These are phyloP conservation scores for Jaenimonas drosophilae DNA, from an alignment of 208 protist genomes.

Conservation along the genomic window DNA sequence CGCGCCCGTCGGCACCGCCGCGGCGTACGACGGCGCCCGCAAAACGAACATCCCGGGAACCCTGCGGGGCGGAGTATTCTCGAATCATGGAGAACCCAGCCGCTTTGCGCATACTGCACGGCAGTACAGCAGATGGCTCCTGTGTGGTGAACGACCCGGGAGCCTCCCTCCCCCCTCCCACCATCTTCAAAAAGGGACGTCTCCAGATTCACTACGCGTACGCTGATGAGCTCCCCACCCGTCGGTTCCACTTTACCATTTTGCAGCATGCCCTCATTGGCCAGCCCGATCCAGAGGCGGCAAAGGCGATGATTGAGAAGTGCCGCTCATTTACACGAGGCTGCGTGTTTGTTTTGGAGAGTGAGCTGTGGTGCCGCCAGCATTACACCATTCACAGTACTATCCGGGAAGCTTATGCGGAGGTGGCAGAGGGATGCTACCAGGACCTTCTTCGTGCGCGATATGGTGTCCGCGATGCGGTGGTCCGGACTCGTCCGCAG, in stretches of 20 bases:
- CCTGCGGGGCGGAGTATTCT: neutral
- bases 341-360: conserved; percentile 52
- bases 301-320: conserved; percentile 11
- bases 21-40: neutral
- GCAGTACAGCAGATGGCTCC: too few relatives aligned
- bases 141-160: too few relatives aligned
- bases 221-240: conserved; percentile 6
- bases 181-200: neutral
- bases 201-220: conserved; percentile 10
- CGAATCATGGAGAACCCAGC: conserved; percentile 19
- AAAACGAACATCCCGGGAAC: neutral
- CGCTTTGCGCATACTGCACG: conserved; percentile 9
- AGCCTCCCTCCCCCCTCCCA: neutral
- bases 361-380: conserved; percentile 50
- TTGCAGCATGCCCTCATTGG: conserved; percentile 53
- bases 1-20: neutral
- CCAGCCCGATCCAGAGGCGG: conserved; percentile 14
- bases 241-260: conserved; percentile 51
- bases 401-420: conserved; percentile 28
- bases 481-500: conserved; percentile 29
- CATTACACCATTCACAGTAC: conserved; percentile 34
- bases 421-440: conserved; percentile 37
- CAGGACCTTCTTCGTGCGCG: conserved; percentile 16
- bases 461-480: conserved; percentile 23
- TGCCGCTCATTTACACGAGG: conserved; percentile 8